Evolutionary conservation across 352 stramenopile species (phyloP).

Genomic region (Saprolegnia parasitica): DNA sequence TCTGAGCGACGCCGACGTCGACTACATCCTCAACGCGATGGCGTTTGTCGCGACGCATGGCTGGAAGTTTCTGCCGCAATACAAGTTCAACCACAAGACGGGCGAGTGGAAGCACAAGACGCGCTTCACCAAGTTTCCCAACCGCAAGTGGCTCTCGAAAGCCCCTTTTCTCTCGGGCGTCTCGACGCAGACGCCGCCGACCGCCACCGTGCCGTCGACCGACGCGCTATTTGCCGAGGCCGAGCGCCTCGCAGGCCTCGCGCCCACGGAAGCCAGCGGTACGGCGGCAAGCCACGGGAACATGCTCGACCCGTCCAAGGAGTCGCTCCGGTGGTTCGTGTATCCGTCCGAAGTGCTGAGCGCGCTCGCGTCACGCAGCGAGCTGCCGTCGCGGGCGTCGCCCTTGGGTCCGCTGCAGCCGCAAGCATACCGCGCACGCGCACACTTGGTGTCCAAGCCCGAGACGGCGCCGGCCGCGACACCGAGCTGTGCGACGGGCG

Average conservation of each 20-base stretch:
- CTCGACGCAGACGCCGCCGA: constrained; percentile 45
- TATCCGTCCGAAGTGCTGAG: constrained; percentile 53
- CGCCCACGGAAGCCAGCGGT: constrained; percentile 30
- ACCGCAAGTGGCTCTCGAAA: constrained; percentile 27
- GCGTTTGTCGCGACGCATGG: constrained; percentile 91
- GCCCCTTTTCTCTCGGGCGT: constrained; percentile 28
- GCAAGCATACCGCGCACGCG: constrained; percentile 29
- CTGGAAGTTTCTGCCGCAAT: constrained; percentile 92
- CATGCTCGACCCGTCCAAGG: constrained; percentile 49
- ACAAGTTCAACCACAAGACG: constrained; percentile 92
- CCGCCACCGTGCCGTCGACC: constrained; percentile 14
- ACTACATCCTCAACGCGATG: constrained; percentile 87
- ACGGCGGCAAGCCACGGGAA: constrained; percentile 37
- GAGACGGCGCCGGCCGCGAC: neutral
- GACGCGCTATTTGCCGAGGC: constrained; percentile 45
- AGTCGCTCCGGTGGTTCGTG: constrained; percentile 67
- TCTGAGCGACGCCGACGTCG: constrained; percentile 26
- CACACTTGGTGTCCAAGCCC: constrained; percentile 9
- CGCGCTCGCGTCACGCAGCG: constrained; percentile 23
- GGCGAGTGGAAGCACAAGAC: constrained; percentile 89
- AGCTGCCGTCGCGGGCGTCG: neutral
- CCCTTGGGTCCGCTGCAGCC: constrained; percentile 34
- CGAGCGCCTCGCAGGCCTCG: constrained; percentile 33
- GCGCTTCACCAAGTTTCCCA: constrained; percentile 30
- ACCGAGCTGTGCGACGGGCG: constrained; percentile 6